These are phyloP conservation scores for Eimeria acervulina DNA, from an alignment of 169 alveolate species.

Conservation along the genomic window DNA sequence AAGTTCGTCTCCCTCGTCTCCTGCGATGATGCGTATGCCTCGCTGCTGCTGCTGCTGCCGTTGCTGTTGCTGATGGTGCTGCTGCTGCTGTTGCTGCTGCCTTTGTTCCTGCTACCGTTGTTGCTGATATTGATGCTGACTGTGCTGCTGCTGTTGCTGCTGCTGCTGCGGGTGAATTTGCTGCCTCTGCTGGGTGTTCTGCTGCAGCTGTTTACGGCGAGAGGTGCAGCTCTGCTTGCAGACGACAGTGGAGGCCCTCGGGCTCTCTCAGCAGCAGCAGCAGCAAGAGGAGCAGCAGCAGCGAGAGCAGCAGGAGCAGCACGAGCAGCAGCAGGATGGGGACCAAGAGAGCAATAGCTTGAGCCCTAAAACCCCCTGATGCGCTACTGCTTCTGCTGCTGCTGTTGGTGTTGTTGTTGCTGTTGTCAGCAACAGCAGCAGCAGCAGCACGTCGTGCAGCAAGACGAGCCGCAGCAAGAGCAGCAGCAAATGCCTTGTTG, in stretches of 20 bases:
- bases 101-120: too few relatives aligned
- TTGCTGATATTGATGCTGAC: too few relatives aligned
- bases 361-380: neutral
- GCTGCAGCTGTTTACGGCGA: constrained; percentile 52
- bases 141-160: too few relatives aligned
- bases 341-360: neutral
- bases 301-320: neutral
- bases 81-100: too few relatives aligned
- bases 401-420: too few relatives aligned
- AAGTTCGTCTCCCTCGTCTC: constrained; percentile 38
- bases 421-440: neutral
- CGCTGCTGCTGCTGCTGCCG: constrained; percentile 6
- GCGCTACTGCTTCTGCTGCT: neutral
- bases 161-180: too few relatives aligned
- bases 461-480: too few relatives aligned
- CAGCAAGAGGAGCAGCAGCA: constrained; percentile 17
- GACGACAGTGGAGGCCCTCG: constrained; percentile 49
- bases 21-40: constrained; percentile 32
- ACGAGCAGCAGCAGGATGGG: neutral
- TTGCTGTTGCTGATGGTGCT: neutral
- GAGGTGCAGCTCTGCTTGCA: constrained; percentile 71
- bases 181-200: too few relatives aligned
- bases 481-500: neutral
- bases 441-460: neutral
- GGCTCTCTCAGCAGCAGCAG: constrained; percentile 63